Conservation (phyloP, 1,139 yeast genomes). For the Suhomyces maxii region DNA sequence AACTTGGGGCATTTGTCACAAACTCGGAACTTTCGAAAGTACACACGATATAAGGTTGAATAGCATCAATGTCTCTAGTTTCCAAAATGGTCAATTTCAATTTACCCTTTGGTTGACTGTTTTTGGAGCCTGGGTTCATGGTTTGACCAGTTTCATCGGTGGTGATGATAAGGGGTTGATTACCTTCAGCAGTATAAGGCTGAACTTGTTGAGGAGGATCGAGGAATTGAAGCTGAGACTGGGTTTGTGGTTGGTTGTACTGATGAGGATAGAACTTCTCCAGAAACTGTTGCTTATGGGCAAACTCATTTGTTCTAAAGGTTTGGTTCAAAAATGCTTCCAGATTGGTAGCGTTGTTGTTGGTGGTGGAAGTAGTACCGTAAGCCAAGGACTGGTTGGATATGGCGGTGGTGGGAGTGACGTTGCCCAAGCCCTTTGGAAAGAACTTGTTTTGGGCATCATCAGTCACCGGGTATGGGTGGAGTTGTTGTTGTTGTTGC, state of each 20-base stretch:
- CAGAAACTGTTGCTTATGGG: constrained; percentile 7
- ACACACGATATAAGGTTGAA: constrained; percentile 89
- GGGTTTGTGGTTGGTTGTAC: constrained; percentile 13
- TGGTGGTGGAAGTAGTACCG: constrained; percentile 58
- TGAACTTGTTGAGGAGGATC: constrained; percentile 13
- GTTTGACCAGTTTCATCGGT: constrained; percentile 49
- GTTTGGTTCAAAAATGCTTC: constrained; percentile 29
- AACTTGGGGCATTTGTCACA: constrained; percentile 78
- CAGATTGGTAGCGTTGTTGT: constrained; percentile 15
- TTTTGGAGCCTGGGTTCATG: constrained; percentile 25
- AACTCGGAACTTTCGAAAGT: constrained; percentile 92
- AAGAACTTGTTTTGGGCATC: constrained; percentile 26
- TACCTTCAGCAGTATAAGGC: constrained; percentile 18
- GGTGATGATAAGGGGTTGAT: constrained; percentile 42
- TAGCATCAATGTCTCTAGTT: constrained; percentile 63
- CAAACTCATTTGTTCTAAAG: constrained; percentile 18
- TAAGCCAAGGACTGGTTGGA: constrained; percentile 62
- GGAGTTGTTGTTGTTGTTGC: neutral
- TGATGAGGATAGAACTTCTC: constrained; percentile 24
- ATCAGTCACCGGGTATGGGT: constrained; percentile 8
- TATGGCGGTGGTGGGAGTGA: constrained; percentile 66
- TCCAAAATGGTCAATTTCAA: constrained; percentile 77
- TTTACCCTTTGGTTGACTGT: constrained; percentile 71
- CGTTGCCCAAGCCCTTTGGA: constrained; percentile 35
- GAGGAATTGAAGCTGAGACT: constrained; percentile 13